Evolutionary conservation across 768 basidiomycete species (phyloP).

Genomic region (Leccinellum luteum): DNA sequence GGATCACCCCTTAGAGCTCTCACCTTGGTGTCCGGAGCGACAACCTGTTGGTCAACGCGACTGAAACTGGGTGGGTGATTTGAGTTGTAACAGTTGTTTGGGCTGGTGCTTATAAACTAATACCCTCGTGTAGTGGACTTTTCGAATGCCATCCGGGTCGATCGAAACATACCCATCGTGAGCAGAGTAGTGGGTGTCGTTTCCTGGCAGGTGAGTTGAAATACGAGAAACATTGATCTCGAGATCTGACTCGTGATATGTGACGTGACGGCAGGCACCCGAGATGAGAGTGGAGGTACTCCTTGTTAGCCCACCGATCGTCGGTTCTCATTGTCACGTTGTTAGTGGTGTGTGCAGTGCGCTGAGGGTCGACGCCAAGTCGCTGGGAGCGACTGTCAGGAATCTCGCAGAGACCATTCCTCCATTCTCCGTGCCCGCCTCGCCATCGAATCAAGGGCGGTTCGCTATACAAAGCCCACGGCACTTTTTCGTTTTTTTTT

Average conservation of each 20-base stretch:
- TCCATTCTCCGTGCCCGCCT: conserved; percentile 54
- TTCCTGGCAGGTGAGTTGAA: conserved; percentile 68
- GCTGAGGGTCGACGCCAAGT: conserved; percentile 78
- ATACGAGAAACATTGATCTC: neutral
- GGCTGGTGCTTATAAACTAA: conserved; percentile 2
- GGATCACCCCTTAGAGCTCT: conserved; percentile 62
- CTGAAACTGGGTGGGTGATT: conserved; percentile 62
- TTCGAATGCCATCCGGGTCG: conserved; percentile 66
- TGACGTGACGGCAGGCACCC: conserved; percentile 48
- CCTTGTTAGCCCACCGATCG: neutral
- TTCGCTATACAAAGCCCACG: conserved; percentile 40
- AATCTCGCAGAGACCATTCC: conserved; percentile 75
- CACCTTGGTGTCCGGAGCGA: conserved; percentile 86
- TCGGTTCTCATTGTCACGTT: conserved; percentile 8
- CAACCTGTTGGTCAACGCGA: conserved; percentile 68
- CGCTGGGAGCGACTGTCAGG: conserved; percentile 81
- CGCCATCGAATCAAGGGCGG: conserved; percentile 15
- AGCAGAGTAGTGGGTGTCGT: conserved; percentile 66
- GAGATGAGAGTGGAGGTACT: conserved; percentile 65
- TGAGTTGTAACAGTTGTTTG: neutral
- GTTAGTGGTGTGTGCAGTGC: conserved; percentile 66
- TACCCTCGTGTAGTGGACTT: conserved; percentile 62
- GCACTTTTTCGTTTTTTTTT: conserved; percentile 45
- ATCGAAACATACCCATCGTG: conserved; percentile 46
- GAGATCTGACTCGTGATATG: neutral